These are phyloP conservation scores for Chlorella sp. DNA, from an alignment of 139 green algal species.

Conservation along the genomic window DNA sequence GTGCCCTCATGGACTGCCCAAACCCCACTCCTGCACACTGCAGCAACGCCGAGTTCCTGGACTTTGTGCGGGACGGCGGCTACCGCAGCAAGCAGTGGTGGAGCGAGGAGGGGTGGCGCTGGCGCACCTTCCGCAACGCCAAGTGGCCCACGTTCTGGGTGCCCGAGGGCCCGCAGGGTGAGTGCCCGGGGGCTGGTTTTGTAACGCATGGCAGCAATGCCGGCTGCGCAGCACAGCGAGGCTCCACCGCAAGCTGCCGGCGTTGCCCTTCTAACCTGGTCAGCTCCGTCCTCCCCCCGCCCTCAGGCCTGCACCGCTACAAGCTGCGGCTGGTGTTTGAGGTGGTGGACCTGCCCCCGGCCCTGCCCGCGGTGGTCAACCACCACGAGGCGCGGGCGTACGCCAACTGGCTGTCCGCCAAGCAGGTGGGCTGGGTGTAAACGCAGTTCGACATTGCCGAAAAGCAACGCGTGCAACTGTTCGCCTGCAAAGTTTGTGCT, in stretches of 20 bases:
- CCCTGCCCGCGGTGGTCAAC: constrained; percentile 78
- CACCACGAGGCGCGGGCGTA: constrained; percentile 81
- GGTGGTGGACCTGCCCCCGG: constrained; percentile 69
- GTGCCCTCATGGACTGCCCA: no score
- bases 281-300: background rate
- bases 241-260: no score
- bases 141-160: constrained; percentile 90
- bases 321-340: constrained; percentile 79
- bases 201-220: no score
- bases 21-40: no score
- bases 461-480: no score
- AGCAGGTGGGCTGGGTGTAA: background rate
- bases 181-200: background rate
- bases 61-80: constrained; percentile 74
- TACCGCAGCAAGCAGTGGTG: constrained; percentile 72
- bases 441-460: no score
- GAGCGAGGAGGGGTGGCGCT: constrained; percentile 80
- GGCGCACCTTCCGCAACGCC: constrained; percentile 83
- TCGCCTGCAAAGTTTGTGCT: no score
- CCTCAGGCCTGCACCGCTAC: constrained; percentile 64
- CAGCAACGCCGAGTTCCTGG: constrained; percentile 82
- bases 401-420: constrained; percentile 69
- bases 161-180: constrained; percentile 64
- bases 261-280: no score
- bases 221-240: no score